phyloP scores from a whole-genome alignment of 257 asterid species.

The Lycium ferocissimum region DNA sequence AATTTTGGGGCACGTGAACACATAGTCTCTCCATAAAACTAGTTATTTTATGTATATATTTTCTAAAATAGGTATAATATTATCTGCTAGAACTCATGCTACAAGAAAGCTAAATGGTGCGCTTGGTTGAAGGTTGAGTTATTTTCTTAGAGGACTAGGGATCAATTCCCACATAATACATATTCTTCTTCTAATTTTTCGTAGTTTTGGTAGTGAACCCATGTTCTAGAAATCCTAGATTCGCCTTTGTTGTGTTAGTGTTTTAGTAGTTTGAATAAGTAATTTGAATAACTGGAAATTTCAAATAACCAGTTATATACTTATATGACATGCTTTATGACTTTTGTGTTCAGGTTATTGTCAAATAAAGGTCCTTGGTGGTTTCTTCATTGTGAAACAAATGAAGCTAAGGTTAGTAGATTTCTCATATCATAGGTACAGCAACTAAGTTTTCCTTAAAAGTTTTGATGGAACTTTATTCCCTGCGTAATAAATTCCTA shows the following conservation, averaged over 20 bases:
- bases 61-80: no score
- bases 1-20: no score
- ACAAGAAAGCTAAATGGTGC: no score
- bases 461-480: background rate
- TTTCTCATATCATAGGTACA: background rate
- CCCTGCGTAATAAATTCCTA: no score
- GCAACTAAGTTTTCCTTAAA: background rate
- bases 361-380: constrained; percentile 87
- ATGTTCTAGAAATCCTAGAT: constrained; percentile 4
- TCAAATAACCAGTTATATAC: background rate
- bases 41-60: no score
- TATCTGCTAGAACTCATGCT: no score
- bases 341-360: constrained; percentile 53
- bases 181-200: no score
- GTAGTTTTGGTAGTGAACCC: no score
- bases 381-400: constrained; percentile 72
- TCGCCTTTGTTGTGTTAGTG: background rate
- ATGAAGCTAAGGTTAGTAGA: constrained; percentile 54
- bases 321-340: background rate
- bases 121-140: no score
- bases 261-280: background rate
- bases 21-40: no score
- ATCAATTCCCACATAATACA: no score
- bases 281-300: background rate
- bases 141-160: no score